Base-by-base conservation (phyloP, 148 eudicot species). In the Rhododendron mucronatum region DNA sequence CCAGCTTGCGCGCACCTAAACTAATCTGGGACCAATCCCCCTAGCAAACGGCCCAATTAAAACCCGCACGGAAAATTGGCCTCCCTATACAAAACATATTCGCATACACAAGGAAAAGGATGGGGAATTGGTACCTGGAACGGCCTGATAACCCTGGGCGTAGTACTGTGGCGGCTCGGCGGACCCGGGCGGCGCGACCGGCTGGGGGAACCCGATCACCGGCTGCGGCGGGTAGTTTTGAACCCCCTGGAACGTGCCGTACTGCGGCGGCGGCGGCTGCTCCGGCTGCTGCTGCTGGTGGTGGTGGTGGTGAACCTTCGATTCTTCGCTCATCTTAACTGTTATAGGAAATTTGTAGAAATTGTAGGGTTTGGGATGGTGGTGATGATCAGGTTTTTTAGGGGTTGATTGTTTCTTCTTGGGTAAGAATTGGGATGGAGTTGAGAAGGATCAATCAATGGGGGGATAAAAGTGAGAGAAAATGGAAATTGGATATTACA, bases 181-280 rank as follows among this genome's bases (percentile, higher is more conserved):
- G 85, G 91, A 69, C 12, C 98, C 99, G 28, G 96, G 99, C 28
- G 98, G 98, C 4, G 96, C 95, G 45, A 88, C 91, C 1, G 99
- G 99, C 87, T 94, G 99, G 83, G 98, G 99, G 33, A 95, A 95
- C 4, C 99, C 98, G 67, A 88, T 86, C 20, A 90, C 94, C 87
- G 93, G 89, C 65, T 83, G 95, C 65, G 91, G 91, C 86, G 89
- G 87, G 44, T 67, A 80, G 78, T 80, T 86, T 1, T 83, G 63
- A 1, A 63, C 87, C 1, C 87, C 87, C 87, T 86, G 87, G 55
- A 86, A 86, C 20, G 84, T 82, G 45, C 84, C 84, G 35, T 82
- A 82, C 75, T 82, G 75, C 41, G 71, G 84, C 5, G 59, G 35
- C 35, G 35, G 65, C 15, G 48, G 76, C 44, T 18, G 83, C 69